A percentile compares a stretch with the other conserved stretches of the same genome.
These are phyloP conservation scores for Simmondsia chinensis DNA, from an alignment of 148 eudicot genomes.

Conservation along the genomic window DNA sequence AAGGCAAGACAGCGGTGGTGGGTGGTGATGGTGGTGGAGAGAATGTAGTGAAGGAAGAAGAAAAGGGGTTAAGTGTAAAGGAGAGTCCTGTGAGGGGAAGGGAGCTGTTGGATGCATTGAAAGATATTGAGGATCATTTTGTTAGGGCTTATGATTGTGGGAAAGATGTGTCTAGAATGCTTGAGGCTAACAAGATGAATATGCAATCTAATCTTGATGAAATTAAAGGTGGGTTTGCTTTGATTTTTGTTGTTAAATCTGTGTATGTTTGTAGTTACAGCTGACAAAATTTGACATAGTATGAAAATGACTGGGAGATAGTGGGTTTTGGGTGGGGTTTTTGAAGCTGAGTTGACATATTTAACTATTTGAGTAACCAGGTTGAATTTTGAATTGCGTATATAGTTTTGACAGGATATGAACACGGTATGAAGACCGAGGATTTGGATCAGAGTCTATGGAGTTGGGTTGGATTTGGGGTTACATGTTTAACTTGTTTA, in stretches of 20 bases:
- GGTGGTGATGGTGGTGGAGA: conserved; percentile 21
- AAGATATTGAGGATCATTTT: conserved; percentile 79
- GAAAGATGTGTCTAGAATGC: conserved; percentile 69
- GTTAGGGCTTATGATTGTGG: conserved; percentile 80
- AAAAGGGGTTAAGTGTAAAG: conserved; percentile 52
- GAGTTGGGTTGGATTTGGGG: no score
- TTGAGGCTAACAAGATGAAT: conserved; percentile 71
- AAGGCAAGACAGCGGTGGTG: no score
- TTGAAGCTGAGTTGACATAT: conserved; percentile 2
- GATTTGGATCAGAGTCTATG: no score
- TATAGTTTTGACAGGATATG: no score
- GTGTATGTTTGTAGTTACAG: no score
- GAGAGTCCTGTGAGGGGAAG: conserved; percentile 58
- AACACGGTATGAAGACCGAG: no score
- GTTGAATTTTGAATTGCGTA: no score
- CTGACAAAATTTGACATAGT: no score
- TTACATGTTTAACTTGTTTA: no score
- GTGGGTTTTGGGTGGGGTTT: no score
- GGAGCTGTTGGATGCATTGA: conserved; percentile 81
- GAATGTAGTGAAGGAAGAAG: conserved; percentile 24
- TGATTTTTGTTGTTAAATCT: background rate
- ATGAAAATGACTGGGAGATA: no score
- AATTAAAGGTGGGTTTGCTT: conserved; percentile 51
- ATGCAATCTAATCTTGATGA: conserved; percentile 76
- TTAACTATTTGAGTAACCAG: no score